A percentile compares a stretch with the other conserved stretches of the same genome.
Evolutionary conservation across 164 flowering plant genomes (phyloP).

Genomic region (Magnolia officinalis): DNA sequence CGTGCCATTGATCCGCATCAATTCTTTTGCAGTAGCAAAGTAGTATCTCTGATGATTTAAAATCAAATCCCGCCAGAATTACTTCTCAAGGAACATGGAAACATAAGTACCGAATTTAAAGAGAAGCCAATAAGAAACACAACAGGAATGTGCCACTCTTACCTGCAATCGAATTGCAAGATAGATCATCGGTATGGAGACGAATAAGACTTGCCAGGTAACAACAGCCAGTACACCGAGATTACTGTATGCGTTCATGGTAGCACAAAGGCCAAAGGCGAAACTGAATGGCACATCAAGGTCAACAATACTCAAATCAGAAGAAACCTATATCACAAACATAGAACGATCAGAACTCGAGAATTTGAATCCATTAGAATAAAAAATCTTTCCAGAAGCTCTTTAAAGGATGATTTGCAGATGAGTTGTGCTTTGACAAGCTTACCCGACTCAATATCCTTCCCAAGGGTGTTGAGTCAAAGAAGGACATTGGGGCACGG

Average conservation of each 20-base stretch:
- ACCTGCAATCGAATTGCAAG: slow-evolving; percentile 64
- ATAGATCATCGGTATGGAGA: slow-evolving; percentile 52
- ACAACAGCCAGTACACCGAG: slow-evolving; percentile 53
- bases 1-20: slow-evolving; percentile 75
- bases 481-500: slow-evolving; percentile 53
- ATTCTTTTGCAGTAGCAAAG: slow-evolving; percentile 62
- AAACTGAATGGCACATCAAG: slow-evolving; percentile 51
- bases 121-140: not conserved
- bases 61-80: not conserved
- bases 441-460: slow-evolving; percentile 52
- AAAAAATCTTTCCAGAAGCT: not conserved
- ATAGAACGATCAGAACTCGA: not conserved
- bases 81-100: not conserved
- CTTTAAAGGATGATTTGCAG: not conserved
- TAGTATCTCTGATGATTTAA: slow-evolving; percentile 52
- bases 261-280: slow-evolving; percentile 33
- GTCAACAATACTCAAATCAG: slow-evolving; percentile 68
- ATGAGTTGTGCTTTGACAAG: not conserved
- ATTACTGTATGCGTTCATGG: slow-evolving; percentile 36
- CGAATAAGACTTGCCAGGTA: slow-evolving; percentile 69
- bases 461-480: slow-evolving; percentile 53
- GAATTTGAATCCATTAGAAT: not conserved
- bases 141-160: not conserved
- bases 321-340: slow-evolving; percentile 42
- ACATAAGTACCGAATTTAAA: not conserved